Evolutionary conservation across 2,329 filamentous ascomycete species (phyloP), one percentile per base, ranked within the genome.

Genomic region (Teratosphaeria zuluensis): DNA sequence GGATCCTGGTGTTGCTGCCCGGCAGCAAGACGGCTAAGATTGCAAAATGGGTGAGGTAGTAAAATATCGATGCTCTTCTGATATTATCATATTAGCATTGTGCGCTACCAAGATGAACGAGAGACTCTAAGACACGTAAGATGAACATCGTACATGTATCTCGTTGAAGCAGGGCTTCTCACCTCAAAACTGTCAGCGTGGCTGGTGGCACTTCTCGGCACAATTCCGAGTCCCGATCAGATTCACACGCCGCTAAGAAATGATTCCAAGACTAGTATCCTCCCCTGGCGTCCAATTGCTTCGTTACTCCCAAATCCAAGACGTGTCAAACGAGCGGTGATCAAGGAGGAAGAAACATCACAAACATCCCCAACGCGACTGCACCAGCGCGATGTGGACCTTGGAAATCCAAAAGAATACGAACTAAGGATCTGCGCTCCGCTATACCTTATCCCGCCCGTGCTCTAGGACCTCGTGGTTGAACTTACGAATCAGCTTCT

Each of bases 1-100:
- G 55, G 56, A 31, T 52, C 54, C 32, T 51, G 53, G 46, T 59
- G 59, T 33, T 48, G 57, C 56, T 55, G 19, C 30, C 35, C 38
- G 35, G 59, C 59, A 61, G 59, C 56, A 16, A 28, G 33, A 48
- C 42, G 42, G 16, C 16, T 48, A 48, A 48, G 4, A 19, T 21
- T 48, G 42, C n/a, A 48, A 48, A 48, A 48, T n/a, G 8, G 42
- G 42, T 21, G 42, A 8, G 16, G 4, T 9, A 8, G 9, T 48
- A 19, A 19, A 21, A 19, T 8, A 21, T 2, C 2, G 42, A 48
- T 21, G n/a, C 16, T 8, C n/a, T 48, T 48, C 42, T 48, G 42
- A 48, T 11, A 48, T 48, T 21, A 21, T 21, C 19, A 48, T 21
- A 21, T 48, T 48, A 21, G 16, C n/a, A 48, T n/a, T 19, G 6